These are phyloP conservation scores for Fagopyrum homotropicum DNA, from an alignment of 148 eudicot genomes.

Conservation along the genomic window DNA sequence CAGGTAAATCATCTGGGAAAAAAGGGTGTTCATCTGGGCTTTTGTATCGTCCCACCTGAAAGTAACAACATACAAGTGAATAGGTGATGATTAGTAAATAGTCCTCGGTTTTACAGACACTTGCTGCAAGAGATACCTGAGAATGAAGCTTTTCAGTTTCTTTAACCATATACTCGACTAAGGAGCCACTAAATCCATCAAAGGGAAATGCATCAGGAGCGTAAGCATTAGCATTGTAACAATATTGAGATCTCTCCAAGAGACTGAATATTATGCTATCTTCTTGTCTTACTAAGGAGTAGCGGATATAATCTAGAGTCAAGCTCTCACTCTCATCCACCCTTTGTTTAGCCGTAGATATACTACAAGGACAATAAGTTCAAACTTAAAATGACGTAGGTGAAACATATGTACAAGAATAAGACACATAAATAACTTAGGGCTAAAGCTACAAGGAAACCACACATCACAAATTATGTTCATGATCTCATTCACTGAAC, in stretches of 20 bases:
- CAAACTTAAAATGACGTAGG: neutral
- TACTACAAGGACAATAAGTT: slow-evolving; percentile 23
- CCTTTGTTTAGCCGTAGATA: slow-evolving; percentile 35
- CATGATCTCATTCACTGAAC: neutral
- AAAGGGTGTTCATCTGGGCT: slow-evolving; percentile 94
- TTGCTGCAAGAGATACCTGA: slow-evolving; percentile 34
- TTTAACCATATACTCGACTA: slow-evolving; percentile 69
- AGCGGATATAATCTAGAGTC: slow-evolving; percentile 73
- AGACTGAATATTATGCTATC: slow-evolving; percentile 90
- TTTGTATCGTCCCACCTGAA: slow-evolving; percentile 75
- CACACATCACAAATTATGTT: neutral
- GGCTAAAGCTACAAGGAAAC: neutral
- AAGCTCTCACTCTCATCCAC: slow-evolving; percentile 69
- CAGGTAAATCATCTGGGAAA: slow-evolving; percentile 65
- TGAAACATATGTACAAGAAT: neutral
- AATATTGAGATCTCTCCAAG: slow-evolving; percentile 85
- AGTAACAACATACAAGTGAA: neutral
- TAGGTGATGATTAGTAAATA: neutral
- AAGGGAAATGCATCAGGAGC: slow-evolving; percentile 61
- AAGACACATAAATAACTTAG: neutral
- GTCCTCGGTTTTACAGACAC: neutral
- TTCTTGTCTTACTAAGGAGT: slow-evolving; percentile 82
- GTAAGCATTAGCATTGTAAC: slow-evolving; percentile 71
- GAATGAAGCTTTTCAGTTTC: slow-evolving; percentile 90
- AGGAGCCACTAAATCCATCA: slow-evolving; percentile 66